A percentile compares a stretch with the other conserved stretches of the same genome.
These are phyloP conservation scores for Cucumis cinereus DNA, from an alignment of 306 rosid genomes.

Conservation along the genomic window DNA sequence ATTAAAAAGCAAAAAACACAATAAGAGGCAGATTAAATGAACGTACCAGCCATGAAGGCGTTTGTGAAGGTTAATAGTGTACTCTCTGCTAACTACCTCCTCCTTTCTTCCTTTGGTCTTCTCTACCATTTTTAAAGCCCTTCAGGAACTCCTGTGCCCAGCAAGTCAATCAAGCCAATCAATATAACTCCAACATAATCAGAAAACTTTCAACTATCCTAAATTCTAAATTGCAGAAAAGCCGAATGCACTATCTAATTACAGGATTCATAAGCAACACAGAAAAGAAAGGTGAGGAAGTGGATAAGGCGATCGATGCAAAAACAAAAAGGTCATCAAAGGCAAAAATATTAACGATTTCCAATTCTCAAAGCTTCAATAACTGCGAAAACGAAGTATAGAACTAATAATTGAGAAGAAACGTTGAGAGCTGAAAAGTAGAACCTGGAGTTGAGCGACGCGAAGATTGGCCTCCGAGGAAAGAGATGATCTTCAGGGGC, in stretches of 20 bases:
- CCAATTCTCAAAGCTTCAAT: neutral
- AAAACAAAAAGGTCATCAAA: neutral
- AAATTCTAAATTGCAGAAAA: neutral
- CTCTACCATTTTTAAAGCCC: conserved; percentile 27
- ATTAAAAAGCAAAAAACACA: neutral
- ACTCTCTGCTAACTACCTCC: conserved; percentile 31
- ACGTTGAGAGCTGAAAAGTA: neutral
- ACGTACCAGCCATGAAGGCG: conserved; percentile 37
- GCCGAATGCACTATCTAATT: neutral
- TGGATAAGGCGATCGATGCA: neutral
- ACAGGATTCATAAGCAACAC: neutral
- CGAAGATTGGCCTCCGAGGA: neutral
- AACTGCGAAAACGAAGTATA: neutral
- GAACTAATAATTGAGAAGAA: neutral
- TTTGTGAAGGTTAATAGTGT: conserved; percentile 38
- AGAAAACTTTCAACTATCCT: neutral
- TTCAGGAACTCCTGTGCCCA: neutral
- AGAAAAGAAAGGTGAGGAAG: neutral
- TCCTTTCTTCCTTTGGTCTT: conserved; percentile 31
- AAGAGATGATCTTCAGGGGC: neutral
- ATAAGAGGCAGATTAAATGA: neutral
- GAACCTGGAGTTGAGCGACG: neutral
- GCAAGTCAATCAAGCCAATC: neutral
- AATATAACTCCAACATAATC: neutral
- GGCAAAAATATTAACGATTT: neutral